Conservation (phyloP, 345 rosid genomes). For the Rhizophora mangle region DNA sequence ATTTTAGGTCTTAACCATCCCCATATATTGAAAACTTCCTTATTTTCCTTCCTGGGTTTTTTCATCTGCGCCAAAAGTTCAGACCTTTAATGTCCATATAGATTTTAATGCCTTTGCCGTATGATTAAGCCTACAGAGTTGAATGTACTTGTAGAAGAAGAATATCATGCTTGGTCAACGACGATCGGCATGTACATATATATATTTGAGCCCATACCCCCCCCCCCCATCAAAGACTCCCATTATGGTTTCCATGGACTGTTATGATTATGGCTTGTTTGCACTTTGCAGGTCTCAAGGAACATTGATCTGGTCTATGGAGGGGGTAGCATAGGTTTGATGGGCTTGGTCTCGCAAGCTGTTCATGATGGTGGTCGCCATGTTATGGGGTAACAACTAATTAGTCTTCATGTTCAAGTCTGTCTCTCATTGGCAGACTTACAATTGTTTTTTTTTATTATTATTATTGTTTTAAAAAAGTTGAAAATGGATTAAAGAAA, state of each 20-base stretch:
- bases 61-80: background rate
- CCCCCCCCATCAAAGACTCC: too few species aligned
- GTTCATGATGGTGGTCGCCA: conserved; percentile 99
- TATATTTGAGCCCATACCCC: too few species aligned
- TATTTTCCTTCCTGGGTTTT: conserved; percentile 5
- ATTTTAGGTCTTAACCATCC: background rate
- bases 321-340: conserved; percentile 99
- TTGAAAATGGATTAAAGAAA: conserved; percentile 24
- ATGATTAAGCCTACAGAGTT: background rate
- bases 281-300: conserved; percentile 71
- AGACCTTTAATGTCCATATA: background rate
- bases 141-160: conserved; percentile 1
- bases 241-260: conserved; percentile 11
- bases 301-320: conserved; percentile 98
- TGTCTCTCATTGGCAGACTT: background rate
- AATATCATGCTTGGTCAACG: too few species aligned
- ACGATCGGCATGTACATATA: too few species aligned
- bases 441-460: background rate
- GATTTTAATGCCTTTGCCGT: background rate
- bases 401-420: background rate
- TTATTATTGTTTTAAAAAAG: background rate
- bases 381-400: conserved; percentile 78
- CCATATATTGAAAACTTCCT: background rate
- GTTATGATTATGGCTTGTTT: conserved; percentile 14
- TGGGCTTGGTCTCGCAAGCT: conserved; percentile 98